Evolutionary conservation across 208 protist species (phyloP).

Genomic region (Trypanosoma rangeli): DNA sequence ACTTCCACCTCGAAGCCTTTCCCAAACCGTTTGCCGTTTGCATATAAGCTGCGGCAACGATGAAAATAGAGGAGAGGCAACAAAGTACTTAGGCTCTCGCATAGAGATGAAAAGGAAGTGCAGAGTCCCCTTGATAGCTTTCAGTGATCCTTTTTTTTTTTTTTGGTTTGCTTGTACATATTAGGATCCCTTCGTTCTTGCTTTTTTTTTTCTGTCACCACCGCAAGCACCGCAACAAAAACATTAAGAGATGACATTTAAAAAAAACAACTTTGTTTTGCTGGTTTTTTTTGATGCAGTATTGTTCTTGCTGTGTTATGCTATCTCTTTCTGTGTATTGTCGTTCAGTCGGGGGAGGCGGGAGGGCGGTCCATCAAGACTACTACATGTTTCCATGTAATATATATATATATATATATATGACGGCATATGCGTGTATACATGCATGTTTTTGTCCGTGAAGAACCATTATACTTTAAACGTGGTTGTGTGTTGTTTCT

Average conservation of each 20-base stretch:
- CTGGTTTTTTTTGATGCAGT: too few species aligned
- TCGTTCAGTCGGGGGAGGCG: too few species aligned
- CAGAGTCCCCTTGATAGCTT: not conserved
- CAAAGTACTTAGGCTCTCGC: not conserved
- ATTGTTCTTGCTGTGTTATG: too few species aligned
- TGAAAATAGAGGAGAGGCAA: conserved; percentile 10
- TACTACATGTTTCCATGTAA: too few species aligned
- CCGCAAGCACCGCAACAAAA: not conserved
- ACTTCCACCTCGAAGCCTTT: conserved; percentile 15
- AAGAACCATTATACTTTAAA: not conserved
- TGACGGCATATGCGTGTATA: not conserved
- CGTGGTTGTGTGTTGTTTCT: not conserved
- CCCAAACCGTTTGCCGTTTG: conserved; percentile 25
- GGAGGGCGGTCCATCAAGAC: not conserved
- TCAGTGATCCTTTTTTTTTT: too few species aligned
- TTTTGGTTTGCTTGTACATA: conserved; percentile 9
- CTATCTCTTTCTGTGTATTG: not conserved
- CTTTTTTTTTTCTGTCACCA: not conserved
- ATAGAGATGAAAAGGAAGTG: not conserved
- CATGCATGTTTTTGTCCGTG: not conserved
- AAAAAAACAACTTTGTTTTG: not conserved
- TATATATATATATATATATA: not conserved
- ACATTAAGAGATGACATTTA: not conserved
- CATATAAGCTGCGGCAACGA: conserved; percentile 46
- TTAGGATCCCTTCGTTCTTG: conserved; percentile 7